phyloP scores from a whole-genome alignment of 1,139 yeast species.

The Magnusiomyces starmeri region DNA sequence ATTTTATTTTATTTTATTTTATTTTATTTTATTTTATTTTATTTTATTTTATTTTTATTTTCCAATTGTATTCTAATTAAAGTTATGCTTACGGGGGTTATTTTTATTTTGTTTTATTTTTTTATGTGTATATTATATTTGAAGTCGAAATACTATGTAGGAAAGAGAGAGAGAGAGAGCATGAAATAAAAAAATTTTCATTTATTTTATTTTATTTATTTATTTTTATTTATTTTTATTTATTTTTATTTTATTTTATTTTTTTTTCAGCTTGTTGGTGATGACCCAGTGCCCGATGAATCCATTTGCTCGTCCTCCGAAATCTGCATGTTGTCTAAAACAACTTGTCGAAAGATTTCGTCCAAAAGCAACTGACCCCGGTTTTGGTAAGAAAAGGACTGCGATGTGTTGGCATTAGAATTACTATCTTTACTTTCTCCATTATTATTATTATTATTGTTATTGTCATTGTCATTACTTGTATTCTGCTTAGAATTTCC shows the following conservation, averaged over 20 bases:
- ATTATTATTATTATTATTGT: too few species aligned
- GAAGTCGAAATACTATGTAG: not conserved
- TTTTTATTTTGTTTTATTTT: too few species aligned
- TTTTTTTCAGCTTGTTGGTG: not conserved
- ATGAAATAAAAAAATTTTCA: not conserved
- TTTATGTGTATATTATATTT: too few species aligned
- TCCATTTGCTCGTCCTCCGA: not conserved
- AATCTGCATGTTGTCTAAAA: not conserved
- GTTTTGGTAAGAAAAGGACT: not conserved
- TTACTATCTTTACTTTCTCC: not conserved
- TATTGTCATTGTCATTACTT: not conserved
- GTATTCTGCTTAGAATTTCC: not conserved
- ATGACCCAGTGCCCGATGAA: not conserved
- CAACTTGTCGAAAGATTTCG: slow-evolving; percentile 7
- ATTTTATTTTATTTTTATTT: not conserved
- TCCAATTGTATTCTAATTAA: too few species aligned
- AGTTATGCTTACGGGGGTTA: too few species aligned
- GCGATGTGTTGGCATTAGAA: not conserved
- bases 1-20: too few species aligned
- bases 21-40: too few species aligned
- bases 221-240: too few species aligned
- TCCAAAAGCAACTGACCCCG: not conserved
- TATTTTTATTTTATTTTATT: not conserved
- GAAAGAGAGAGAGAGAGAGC: not conserved
- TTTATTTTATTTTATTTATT: too few species aligned